A percentile compares a stretch with the other conserved stretches of the same genome.
These are phyloP conservation scores for Rhodomyrtus tomentosa DNA, from an alignment of 345 rosid species.

Conservation along the genomic window DNA sequence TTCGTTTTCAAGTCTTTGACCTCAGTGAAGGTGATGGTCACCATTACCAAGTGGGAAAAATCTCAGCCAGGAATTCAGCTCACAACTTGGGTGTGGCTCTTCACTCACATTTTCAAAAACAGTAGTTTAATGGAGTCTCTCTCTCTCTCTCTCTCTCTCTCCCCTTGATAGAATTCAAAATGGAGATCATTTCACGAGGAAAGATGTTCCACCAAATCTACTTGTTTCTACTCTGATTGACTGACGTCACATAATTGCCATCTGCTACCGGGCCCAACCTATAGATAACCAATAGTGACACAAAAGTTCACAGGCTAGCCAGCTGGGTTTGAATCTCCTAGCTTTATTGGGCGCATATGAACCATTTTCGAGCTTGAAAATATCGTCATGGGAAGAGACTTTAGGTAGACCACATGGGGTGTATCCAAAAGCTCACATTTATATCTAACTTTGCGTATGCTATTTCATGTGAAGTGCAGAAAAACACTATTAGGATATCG, in stretches of 20 bases:
- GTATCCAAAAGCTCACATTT: not conserved
- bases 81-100: not conserved
- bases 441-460: not conserved
- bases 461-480: not conserved
- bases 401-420: not conserved
- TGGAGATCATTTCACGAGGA: not conserved
- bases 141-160: not conserved
- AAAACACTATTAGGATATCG: too few relatives aligned
- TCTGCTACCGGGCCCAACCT: not conserved
- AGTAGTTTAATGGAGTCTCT: not conserved
- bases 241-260: not conserved
- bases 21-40: not conserved
- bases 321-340: not conserved
- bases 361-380: not conserved
- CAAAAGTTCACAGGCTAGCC: not conserved
- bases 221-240: not conserved
- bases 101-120: not conserved
- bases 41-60: not conserved
- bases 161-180: not conserved
- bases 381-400: not conserved
- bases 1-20: constrained; percentile 6
- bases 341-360: not conserved
- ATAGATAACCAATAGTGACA: not conserved
- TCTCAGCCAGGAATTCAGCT: not conserved
- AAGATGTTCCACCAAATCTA: not conserved